Evolutionary conservation across 2,329 filamentous ascomycete genomes (phyloP), one percentile per base, ranked within the genome.

Genomic region (Paraconiothyrium sp.): DNA sequence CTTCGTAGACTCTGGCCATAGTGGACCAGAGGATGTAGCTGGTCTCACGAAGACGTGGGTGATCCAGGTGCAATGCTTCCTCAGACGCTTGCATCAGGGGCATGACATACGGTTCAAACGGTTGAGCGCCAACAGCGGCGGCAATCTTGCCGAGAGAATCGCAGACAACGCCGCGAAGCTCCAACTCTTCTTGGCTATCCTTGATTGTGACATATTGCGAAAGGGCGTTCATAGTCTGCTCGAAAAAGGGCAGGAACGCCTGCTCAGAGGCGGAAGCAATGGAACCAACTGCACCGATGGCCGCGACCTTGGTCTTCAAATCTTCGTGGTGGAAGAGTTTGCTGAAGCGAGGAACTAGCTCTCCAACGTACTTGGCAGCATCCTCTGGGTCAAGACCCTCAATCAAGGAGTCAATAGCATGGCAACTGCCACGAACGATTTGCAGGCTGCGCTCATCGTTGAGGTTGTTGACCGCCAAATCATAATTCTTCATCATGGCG

Each of bases 1-100:
- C 91, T 72, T 91, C 90, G 80, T 98, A 98, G 10, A 98, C 93
- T 83, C 96, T 96, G 65, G 94, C 91, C 76, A 99, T 89, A 44
- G 92, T 93, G 67, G 92, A 93, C 94, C 95, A 99, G 58, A 99
- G 86, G 65, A 98, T 96, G 82, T 97, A 99, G 77, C 93, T 97
- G 64, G 93, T 97, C 84, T 99, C 95, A 79, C 93, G 92, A 55
- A 98, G 88, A 60, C 94, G 88, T 46, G 94, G 92, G 81, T 97
- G 94, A 71, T 93, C 94, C 2, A 99, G 89, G 70, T 91, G 85
- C 2, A 98, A 86, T 58, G 92, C 94, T 80, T 97, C 94, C 80
- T 97, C 94, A 68, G 92, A 97, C 14, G 94, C 91, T 72, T 90
- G 86, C 92, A 99, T 97, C 61, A 98, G 85, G 46, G 93, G 92